Evolutionary conservation across 139 green algal species (phyloP).

Genomic region (Chlamydomonas asymmetrica): DNA sequence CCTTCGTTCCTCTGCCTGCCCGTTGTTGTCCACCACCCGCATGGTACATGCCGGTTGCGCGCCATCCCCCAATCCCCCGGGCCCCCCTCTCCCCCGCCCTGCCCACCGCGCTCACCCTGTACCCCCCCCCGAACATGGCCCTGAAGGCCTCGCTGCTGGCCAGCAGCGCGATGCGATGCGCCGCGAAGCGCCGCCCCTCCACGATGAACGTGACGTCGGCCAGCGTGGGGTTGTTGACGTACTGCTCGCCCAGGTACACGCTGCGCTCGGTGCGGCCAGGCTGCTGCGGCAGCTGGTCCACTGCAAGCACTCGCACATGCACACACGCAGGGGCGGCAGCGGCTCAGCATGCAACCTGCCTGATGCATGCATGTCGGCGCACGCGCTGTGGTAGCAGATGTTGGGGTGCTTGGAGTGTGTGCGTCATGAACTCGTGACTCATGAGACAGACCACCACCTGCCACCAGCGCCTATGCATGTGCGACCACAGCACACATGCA

Average conservation of each 20-base stretch:
- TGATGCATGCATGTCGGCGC: no score
- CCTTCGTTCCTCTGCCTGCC: not conserved
- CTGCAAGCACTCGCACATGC: no score
- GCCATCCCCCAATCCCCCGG: not conserved
- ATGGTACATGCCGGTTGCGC: not conserved
- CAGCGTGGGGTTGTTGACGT: constrained; percentile 89
- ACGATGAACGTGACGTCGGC: constrained; percentile 94
- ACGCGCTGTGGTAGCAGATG: no score
- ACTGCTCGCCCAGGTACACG: constrained; percentile 65
- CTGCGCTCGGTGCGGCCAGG: constrained; percentile 22
- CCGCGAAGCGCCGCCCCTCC: constrained; percentile 87
- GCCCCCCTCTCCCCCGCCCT: not conserved
- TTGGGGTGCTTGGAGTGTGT: no score
- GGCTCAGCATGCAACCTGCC: no score
- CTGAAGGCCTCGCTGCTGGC: constrained; percentile 89
- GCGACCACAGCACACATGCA: no score
- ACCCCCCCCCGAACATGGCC: constrained; percentile 93
- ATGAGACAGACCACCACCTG: no score
- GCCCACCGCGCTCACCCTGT: constrained; percentile 45
- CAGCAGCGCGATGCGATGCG: constrained; percentile 90
- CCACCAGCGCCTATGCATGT: no score
- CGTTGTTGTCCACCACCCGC: not conserved
- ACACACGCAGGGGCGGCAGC: no score
- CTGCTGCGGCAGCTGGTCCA: constrained; percentile 28
- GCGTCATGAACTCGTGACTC: no score